These are phyloP conservation scores for Starmerella apis DNA, from an alignment of 805 yeast species.

Conservation along the genomic window DNA sequence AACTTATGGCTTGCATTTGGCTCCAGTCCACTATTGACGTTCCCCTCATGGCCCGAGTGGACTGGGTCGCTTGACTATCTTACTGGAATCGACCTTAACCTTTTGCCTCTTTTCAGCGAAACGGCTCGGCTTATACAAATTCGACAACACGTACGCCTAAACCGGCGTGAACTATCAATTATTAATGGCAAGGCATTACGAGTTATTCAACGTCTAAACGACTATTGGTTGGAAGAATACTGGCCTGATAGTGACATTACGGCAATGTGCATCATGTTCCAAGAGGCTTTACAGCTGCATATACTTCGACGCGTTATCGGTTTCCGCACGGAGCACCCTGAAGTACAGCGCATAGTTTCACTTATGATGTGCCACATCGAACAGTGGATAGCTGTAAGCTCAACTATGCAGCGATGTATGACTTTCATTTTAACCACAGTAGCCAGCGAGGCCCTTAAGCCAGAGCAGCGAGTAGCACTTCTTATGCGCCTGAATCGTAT, in stretches of 20 bases:
- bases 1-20: constrained; percentile 12
- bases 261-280: constrained; percentile 38
- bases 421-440: constrained; percentile 48
- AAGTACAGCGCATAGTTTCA: constrained; percentile 41
- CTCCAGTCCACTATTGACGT: constrained; percentile 2
- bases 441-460: constrained; percentile 46
- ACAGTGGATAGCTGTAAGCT: constrained; percentile 36
- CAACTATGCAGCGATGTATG: constrained; percentile 47
- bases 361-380: constrained; percentile 35
- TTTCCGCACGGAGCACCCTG: constrained; percentile 37
- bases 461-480: constrained; percentile 33
- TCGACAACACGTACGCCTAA: constrained; percentile 18
- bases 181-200: constrained; percentile 18
- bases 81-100: constrained; percentile 52
- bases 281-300: constrained; percentile 45
- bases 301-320: constrained; percentile 46
- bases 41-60: constrained; percentile 32
- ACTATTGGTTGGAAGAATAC: constrained; percentile 23
- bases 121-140: constrained; percentile 34
- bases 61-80: constrained; percentile 44
- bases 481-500: constrained; percentile 36
- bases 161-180: constrained; percentile 15
- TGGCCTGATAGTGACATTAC: constrained; percentile 22
- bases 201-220: constrained; percentile 19
- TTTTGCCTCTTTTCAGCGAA: constrained; percentile 49